A percentile compares a stretch with the other conserved stretches of the same genome.
Conservation (phyloP, 495 filamentous ascomycete genomes). For the Penicillium odoratum region DNA sequence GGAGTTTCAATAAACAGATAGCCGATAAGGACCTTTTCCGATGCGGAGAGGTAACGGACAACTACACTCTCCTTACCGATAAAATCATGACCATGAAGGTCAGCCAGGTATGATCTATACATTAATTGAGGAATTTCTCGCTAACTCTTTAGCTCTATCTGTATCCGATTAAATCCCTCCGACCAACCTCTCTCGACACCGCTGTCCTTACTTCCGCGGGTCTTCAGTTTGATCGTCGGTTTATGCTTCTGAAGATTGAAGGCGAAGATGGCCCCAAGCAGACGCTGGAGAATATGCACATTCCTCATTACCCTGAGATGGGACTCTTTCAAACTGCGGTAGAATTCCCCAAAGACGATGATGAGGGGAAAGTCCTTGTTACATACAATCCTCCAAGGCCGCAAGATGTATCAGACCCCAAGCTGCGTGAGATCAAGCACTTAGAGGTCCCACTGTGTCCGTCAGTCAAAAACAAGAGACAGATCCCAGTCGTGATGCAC, state of each 20-base stretch:
- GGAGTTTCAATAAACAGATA: background rate
- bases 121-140: background rate
- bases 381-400: constrained; percentile 47
- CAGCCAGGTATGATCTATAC: constrained; percentile 41
- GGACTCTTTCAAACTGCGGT: constrained; percentile 66
- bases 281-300: constrained; percentile 64
- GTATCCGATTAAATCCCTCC: constrained; percentile 87
- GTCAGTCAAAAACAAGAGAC: constrained; percentile 23
- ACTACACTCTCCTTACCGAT: background rate
- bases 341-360: constrained; percentile 28
- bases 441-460: constrained; percentile 64
- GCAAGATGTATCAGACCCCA: constrained; percentile 10
- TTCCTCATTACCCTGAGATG: constrained; percentile 63
- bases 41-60: background rate
- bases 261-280: constrained; percentile 26
- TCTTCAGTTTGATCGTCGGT: constrained; percentile 72
- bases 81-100: constrained; percentile 28
- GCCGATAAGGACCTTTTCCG: constrained; percentile 8
- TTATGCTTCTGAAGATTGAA: constrained; percentile 68
- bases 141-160: constrained; percentile 65
- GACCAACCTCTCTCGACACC: constrained; percentile 56
- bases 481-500: constrained; percentile 61
- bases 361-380: constrained; percentile 51
- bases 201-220: constrained; percentile 64
- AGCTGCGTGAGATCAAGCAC: constrained; percentile 17